Conservation (phyloP, 208 protist genomes). For the Leishmania arabica region DNA sequence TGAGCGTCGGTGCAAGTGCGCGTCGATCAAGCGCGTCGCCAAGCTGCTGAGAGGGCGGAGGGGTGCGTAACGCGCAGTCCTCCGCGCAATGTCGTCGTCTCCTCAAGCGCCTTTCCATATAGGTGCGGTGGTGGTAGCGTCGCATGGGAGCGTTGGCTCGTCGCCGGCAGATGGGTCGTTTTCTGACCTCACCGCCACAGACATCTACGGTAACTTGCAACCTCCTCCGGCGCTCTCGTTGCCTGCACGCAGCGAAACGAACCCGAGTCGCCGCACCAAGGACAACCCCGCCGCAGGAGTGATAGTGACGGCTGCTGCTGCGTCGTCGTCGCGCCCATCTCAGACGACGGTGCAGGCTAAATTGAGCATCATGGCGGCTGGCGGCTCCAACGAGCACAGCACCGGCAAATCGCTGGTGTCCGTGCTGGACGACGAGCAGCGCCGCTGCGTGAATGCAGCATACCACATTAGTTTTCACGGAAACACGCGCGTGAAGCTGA, state of each 20-base stretch:
- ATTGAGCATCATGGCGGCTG: background rate
- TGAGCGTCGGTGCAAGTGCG: background rate
- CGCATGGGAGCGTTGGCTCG: background rate
- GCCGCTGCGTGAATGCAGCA: conserved; percentile 47
- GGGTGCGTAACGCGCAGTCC: background rate
- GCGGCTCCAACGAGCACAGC: conserved; percentile 14
- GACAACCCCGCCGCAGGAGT: background rate
- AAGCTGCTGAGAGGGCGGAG: background rate
- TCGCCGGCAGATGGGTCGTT: background rate
- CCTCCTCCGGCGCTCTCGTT: conserved; percentile 1
- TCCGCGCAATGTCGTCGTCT: background rate
- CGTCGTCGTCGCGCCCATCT: background rate
- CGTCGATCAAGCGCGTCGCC: background rate
- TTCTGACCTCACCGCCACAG: background rate
- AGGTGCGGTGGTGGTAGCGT: conserved; percentile 4
- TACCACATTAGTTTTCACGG: conserved; percentile 60
- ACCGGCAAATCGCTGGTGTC: conserved; percentile 1
- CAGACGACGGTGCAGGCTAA: background rate
- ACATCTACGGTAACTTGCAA: background rate
- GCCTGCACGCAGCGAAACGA: background rate
- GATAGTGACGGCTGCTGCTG: background rate
- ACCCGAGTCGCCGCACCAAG: background rate
- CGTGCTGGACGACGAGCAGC: conserved; percentile 36
- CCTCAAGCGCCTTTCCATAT: background rate
- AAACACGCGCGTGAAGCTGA: conserved; percentile 64